These are phyloP conservation scores for Combretum micranthum DNA, from an alignment of 345 rosid genomes.

Conservation along the genomic window DNA sequence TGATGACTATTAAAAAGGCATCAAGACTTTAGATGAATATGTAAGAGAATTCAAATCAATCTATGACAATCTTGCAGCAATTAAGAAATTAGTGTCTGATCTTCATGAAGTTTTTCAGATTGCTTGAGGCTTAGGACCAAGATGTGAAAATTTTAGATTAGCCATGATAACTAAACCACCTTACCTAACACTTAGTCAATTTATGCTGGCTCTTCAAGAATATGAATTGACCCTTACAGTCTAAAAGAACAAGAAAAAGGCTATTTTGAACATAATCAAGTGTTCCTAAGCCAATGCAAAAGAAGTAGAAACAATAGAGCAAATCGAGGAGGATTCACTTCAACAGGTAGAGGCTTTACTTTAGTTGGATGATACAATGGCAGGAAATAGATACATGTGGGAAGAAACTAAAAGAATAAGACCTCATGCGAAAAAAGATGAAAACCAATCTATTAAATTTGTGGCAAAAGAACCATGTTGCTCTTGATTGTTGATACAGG, in stretches of 20 bases:
- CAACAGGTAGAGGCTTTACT: no score
- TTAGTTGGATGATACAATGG: no score
- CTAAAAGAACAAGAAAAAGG: not conserved
- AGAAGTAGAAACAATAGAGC: not conserved
- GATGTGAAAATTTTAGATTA: not conserved
- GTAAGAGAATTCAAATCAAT: not conserved
- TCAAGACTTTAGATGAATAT: not conserved
- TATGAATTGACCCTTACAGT: not conserved
- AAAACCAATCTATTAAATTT: constrained; percentile 2
- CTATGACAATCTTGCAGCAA: not conserved
- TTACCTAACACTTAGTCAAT: not conserved
- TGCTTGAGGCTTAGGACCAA: not conserved
- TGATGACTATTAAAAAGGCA: constrained; percentile 1
- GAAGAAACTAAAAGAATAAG: not conserved
- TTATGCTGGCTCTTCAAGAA: constrained; percentile 1
- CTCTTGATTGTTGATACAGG: constrained; percentile 2
- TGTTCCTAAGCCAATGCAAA: not conserved
- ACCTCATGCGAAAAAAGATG: not conserved
- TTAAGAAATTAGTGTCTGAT: not conserved
- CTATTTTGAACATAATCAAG: not conserved
- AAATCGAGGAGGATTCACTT: not conserved
- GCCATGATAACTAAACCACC: not conserved
- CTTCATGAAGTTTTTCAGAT: not conserved
- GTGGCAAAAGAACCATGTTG: not conserved
- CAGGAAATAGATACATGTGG: no score